A percentile compares a stretch with the other conserved stretches of the same genome.
Conservation (phyloP, 129 eudicot species). For the Saussurea involucrata region DNA sequence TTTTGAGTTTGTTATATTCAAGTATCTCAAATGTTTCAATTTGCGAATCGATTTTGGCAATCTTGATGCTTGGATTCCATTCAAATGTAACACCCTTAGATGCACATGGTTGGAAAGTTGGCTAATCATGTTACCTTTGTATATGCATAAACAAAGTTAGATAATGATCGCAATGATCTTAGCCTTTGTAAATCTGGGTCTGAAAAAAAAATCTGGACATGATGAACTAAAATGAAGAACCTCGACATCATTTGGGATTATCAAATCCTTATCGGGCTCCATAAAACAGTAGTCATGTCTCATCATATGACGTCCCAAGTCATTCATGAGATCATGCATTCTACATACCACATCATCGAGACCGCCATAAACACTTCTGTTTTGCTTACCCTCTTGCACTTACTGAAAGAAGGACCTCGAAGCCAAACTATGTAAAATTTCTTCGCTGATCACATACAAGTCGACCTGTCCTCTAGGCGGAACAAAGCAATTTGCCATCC, state of each 20-base stretch:
- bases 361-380: too few relatives aligned
- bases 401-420: constrained; percentile 33
- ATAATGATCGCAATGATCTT: not conserved
- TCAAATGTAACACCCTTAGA: not conserved
- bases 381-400: not conserved
- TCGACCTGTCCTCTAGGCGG: constrained; percentile 39
- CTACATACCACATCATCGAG: constrained; percentile 1
- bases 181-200: not conserved
- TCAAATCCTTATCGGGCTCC: not conserved
- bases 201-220: not conserved
- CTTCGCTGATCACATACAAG: constrained; percentile 26
- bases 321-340: constrained; percentile 46
- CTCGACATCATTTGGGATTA: not conserved
- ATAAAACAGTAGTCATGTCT: constrained; percentile 1
- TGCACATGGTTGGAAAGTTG: not conserved
- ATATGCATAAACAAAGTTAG: not conserved
- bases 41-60: not conserved
- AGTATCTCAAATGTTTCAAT: constrained; percentile 15
- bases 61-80: not conserved
- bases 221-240: not conserved
- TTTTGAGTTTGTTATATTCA: constrained; percentile 11
- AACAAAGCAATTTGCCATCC: too few relatives aligned
- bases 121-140: not conserved
- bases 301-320: constrained; percentile 27
- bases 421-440: constrained; percentile 21